Evolutionary conservation across 108 stramenopile species (phyloP), one percentile per base, ranked within the genome.

Genomic region (Nitzschia sp.): DNA sequence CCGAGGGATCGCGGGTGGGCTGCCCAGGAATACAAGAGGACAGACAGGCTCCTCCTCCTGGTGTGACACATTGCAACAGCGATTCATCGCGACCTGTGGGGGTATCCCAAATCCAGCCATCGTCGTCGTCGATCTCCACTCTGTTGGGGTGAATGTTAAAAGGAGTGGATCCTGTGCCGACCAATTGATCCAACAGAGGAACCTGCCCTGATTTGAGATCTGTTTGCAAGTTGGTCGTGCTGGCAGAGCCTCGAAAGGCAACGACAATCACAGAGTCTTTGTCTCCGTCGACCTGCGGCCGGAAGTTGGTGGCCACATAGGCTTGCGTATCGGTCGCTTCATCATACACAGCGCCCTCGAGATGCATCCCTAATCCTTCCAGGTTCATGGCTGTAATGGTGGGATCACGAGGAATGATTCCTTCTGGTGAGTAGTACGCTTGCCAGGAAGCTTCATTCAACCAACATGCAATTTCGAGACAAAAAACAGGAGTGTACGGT

Each of bases 401-500:
- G 9, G 79, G 71, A 22, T 84, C 78, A 19, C 52, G 41, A 20
- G 76, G 57, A 52, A 71, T 80, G 14, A 82, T 77, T 55, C 63
- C 72, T 22, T 54, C 65, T 58, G 90, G 85, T 19, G 90, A 85
- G 65, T 91, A 93, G 66, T 96, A 96, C 20, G 92, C 80, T 77
- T 96, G 95, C 95, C 93, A 94, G 8, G 92, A 86, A 10, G 86
- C 85, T 63, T 96, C 95, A 43, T 87, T 75, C 24, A 96, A 56
- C 86, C 83, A 89, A 60, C 90, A 92, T 6, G 93, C 93, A 37
- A 84, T 80, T 75, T 96, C 95, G 9, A 90, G 70, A 69, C 93
- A 96, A 72, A 96, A 94, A 1, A 93, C 77, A 26, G 93, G 93
- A 24, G 69, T 84, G 65, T 90, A 91, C 25, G 70, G 65, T 8